Conservation (phyloP, 2,329 filamentous ascomycete genomes). For the Rhynchosporium graminicola region DNA sequence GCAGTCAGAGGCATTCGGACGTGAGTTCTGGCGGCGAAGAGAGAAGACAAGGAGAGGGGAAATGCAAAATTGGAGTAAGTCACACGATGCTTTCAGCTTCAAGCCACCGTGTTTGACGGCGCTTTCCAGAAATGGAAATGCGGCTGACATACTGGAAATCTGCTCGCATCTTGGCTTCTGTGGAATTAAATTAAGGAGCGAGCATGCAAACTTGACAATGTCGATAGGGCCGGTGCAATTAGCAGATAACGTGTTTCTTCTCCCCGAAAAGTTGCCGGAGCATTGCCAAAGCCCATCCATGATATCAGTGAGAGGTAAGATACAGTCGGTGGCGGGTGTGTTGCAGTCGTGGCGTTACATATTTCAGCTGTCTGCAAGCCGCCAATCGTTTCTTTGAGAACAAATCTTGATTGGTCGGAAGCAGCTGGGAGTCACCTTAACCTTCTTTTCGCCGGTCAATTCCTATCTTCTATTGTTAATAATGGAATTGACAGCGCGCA, state of each 20-base stretch:
- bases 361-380: not conserved
- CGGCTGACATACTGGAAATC: constrained; percentile 11
- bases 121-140: constrained; percentile 10
- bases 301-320: not conserved
- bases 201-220: not conserved
- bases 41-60: not conserved
- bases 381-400: not conserved
- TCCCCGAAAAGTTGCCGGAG: not conserved
- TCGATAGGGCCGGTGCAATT: not conserved
- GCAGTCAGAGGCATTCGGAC: not conserved
- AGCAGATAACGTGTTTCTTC: not conserved
- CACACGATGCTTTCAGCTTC: not conserved
- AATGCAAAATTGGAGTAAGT: not conserved
- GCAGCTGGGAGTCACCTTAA: not conserved
- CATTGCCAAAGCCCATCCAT: not conserved
- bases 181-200: not conserved
- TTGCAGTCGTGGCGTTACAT: constrained; percentile 11
- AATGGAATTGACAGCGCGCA: no score
- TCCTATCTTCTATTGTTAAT: not conserved
- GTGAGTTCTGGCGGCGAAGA: not conserved
- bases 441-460: not conserved
- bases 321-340: not conserved
- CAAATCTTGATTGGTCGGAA: not conserved
- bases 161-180: not conserved
- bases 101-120: constrained; percentile 4